phyloP scores from a whole-genome alignment of 2,329 filamentous ascomycete species.

The Proliferodiscus dingleyae region DNA sequence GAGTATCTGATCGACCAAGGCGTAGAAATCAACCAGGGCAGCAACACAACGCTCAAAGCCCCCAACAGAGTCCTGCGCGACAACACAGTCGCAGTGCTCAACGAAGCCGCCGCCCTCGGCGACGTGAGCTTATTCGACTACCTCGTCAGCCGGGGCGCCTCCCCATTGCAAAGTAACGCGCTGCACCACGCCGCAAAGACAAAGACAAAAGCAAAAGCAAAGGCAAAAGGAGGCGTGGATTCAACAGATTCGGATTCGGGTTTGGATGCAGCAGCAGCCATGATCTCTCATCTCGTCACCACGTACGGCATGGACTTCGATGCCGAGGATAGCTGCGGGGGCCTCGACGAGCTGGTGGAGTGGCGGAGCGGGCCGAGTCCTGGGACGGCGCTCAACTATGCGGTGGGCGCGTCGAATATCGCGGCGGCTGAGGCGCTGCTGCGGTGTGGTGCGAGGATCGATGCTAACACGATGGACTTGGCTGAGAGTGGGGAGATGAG shows the following conservation, averaged over 20 bases:
- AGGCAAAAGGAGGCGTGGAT: too few relatives aligned
- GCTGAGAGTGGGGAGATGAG: too few relatives aligned
- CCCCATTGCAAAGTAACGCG: slow-evolving; percentile 4
- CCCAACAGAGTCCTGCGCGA: not conserved
- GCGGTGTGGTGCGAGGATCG: not conserved
- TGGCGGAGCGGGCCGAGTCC: too few relatives aligned
- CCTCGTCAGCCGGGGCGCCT: slow-evolving; percentile 7
- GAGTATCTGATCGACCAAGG: slow-evolving; percentile 12
- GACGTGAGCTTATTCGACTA: slow-evolving; percentile 10
- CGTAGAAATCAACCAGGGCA: slow-evolving; percentile 6
- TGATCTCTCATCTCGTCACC: slow-evolving; percentile 7
- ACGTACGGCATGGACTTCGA: slow-evolving; percentile 9
- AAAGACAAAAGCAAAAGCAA: too few relatives aligned
- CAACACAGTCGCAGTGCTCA: slow-evolving; percentile 8
- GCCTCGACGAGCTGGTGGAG: slow-evolving; percentile 4
- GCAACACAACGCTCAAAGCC: not conserved
- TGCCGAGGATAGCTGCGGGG: slow-evolving; percentile 1
- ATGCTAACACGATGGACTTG: too few relatives aligned
- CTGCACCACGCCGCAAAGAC: slow-evolving; percentile 2
- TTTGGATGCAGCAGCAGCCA: too few relatives aligned
- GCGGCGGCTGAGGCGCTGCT: slow-evolving; percentile 2
- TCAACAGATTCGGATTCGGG: too few relatives aligned
- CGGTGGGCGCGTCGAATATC: not conserved
- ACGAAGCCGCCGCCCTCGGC: slow-evolving; percentile 5
- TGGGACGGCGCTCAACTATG: not conserved